These are phyloP conservation scores for Choricystis sp. DNA, from an alignment of 139 green algal genomes.

Conservation along the genomic window DNA sequence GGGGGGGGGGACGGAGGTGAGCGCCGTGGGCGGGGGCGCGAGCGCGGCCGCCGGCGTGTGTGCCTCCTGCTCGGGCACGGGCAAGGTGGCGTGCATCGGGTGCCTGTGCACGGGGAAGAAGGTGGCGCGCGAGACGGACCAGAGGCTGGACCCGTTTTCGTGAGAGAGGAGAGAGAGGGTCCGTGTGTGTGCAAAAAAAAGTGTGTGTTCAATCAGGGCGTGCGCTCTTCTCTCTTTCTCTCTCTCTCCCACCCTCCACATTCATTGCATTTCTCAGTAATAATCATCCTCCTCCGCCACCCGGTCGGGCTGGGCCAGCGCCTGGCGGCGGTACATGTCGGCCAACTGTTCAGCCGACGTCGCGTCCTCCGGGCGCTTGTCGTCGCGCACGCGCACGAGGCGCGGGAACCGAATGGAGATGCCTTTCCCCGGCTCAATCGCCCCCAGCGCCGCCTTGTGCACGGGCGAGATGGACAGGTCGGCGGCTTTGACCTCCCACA, in stretches of 20 bases:
- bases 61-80: slow-evolving; percentile 52
- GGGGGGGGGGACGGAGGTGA: slow-evolving; percentile 29
- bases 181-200: neutral
- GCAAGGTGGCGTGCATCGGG: slow-evolving; percentile 94
- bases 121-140: slow-evolving; percentile 86
- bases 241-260: neutral
- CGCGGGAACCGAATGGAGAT: slow-evolving; percentile 81
- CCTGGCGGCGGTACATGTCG: neutral
- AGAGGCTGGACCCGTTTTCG: slow-evolving; percentile 72
- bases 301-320: neutral
- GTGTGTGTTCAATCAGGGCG: neutral
- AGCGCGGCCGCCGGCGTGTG: slow-evolving; percentile 19
- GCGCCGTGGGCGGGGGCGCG: neutral
- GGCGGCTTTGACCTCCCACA: slow-evolving; percentile 97
- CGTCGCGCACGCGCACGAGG: slow-evolving; percentile 72
- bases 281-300: neutral
- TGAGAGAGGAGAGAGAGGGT: neutral
- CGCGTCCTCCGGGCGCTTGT: slow-evolving; percentile 81
- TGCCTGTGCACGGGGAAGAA: slow-evolving; percentile 91
- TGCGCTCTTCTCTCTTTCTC: neutral
- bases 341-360: slow-evolving; percentile 66
- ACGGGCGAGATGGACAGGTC: slow-evolving; percentile 87
- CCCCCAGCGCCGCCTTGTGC: slow-evolving; percentile 69
- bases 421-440: slow-evolving; percentile 62
- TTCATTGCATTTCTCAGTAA: neutral